Percentiles rank a stretch among this genome's conserved stretches.
These are phyloP conservation scores for Yamadazyma membranifaciens DNA, from an alignment of 1,139 yeast genomes.

Conservation along the genomic window DNA sequence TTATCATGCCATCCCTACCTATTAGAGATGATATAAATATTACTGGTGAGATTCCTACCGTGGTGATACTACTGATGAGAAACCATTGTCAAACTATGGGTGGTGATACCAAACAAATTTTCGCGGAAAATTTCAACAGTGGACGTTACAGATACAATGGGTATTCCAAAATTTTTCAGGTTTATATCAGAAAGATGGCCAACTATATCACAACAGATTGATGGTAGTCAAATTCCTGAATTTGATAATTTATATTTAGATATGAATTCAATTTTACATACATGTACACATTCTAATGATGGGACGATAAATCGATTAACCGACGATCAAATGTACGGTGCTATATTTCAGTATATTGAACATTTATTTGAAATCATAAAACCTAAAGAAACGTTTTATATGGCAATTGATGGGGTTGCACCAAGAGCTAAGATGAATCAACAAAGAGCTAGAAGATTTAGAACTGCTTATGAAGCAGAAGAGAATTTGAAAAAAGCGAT, in stretches of 20 bases:
- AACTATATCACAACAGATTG: constrained; percentile 82
- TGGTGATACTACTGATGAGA: no score
- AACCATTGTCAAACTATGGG: no score
- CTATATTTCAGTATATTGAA: constrained; percentile 93
- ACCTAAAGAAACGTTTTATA: constrained; percentile 84
- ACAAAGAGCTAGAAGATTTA: constrained; percentile 94
- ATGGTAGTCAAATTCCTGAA: constrained; percentile 84
- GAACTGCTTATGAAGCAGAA: constrained; percentile 94
- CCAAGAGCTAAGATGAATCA: constrained; percentile 99
- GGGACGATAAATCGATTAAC: constrained; percentile 61
- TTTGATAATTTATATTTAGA: constrained; percentile 93
- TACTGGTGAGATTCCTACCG: no score
- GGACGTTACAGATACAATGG: constrained; percentile 32
- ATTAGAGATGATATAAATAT: no score
- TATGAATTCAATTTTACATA: constrained; percentile 96
- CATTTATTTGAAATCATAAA: constrained; percentile 84
- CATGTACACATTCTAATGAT: constrained; percentile 81
- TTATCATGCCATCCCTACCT: no score
- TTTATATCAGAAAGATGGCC: constrained; percentile 99
- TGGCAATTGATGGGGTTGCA: constrained; percentile 99
- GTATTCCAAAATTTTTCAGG: constrained; percentile 95
- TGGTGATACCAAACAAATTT: constrained; percentile 4
- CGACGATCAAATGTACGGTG: constrained; percentile 89
- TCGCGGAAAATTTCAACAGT: constrained; percentile 1
- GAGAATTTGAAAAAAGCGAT: constrained; percentile 66